Evolutionary conservation across 306 rosid species (phyloP).

Genomic region (Lupinus albus): DNA sequence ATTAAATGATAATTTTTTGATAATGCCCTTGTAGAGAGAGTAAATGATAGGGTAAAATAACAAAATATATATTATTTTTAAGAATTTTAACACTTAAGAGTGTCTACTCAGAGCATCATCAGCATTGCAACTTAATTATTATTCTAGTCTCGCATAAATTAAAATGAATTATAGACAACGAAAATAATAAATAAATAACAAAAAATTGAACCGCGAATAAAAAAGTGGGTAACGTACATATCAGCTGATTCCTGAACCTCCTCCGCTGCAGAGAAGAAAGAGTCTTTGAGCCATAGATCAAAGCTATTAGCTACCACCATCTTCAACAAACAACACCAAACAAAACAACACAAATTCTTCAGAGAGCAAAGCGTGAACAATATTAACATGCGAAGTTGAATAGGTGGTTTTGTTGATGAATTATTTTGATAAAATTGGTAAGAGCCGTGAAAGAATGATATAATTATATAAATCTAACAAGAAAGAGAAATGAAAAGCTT

Average conservation of each 20-base stretch:
- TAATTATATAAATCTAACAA: no score
- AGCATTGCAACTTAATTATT: no score
- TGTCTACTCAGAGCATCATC: no score
- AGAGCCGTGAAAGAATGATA: no score
- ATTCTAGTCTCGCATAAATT: no score
- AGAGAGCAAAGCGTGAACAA: conserved; percentile 27
- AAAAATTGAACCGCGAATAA: background rate
- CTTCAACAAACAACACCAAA: conserved; percentile 30
- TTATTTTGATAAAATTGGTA: no score
- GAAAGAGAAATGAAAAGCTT: no score
- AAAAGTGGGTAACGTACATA: conserved; percentile 54
- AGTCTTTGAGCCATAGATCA: conserved; percentile 91
- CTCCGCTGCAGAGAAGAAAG: conserved; percentile 95
- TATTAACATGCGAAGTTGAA: conserved; percentile 2
- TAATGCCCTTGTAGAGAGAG: no score
- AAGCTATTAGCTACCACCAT: conserved; percentile 90
- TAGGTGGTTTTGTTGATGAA: conserved; percentile 10
- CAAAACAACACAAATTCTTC: conserved; percentile 15
- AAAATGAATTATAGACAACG: conserved; percentile 23
- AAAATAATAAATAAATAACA: conserved; percentile 29
- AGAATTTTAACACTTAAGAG: no score
- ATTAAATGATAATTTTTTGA: no score
- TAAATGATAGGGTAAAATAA: no score
- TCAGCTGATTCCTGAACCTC: conserved; percentile 99
- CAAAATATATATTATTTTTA: no score